Evolutionary conservation across 805 yeast species (phyloP).

Genomic region (Metschnikowia lunata): DNA sequence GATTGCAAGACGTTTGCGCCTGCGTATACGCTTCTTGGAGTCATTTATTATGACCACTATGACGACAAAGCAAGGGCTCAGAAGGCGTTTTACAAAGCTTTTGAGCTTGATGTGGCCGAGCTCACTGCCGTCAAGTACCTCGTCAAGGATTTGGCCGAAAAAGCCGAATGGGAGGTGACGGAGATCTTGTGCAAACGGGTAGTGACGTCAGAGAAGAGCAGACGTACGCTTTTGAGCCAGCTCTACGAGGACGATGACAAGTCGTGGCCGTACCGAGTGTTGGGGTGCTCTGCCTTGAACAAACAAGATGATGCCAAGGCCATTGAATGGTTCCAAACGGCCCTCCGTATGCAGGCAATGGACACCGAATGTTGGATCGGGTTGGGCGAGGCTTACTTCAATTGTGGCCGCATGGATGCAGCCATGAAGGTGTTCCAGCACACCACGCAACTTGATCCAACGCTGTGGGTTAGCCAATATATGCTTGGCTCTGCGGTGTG

Average conservation of each 20-base stretch:
- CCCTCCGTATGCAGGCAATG: slow-evolving; percentile 60
- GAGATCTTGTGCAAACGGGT: slow-evolving; percentile 67
- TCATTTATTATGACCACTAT: slow-evolving; percentile 56
- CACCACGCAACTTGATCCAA: slow-evolving; percentile 51
- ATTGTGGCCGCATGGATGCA: slow-evolving; percentile 83
- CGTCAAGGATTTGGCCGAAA: slow-evolving; percentile 62
- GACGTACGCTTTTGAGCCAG: slow-evolving; percentile 37
- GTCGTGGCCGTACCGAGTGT: slow-evolving; percentile 85
- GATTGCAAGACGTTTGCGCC: slow-evolving; percentile 65
- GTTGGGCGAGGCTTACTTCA: slow-evolving; percentile 90
- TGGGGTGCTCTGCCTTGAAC: slow-evolving; percentile 77
- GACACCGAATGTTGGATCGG: slow-evolving; percentile 90
- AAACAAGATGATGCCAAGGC: slow-evolving; percentile 71
- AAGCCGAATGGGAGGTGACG: slow-evolving; percentile 80
- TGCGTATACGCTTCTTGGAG: slow-evolving; percentile 77
- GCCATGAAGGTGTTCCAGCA: slow-evolving; percentile 76
- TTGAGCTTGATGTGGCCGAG: slow-evolving; percentile 79
- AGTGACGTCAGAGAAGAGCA: slow-evolving; percentile 58
- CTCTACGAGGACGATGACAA: slow-evolving; percentile 30
- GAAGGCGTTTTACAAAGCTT: slow-evolving; percentile 84
- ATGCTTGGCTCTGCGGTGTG: slow-evolving; percentile 63
- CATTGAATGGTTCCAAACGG: slow-evolving; percentile 83
- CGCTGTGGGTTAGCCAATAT: slow-evolving; percentile 60
- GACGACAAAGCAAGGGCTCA: slow-evolving; percentile 65
- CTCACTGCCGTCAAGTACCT: slow-evolving; percentile 68